A percentile compares a stretch with the other conserved stretches of the same genome.
Evolutionary conservation across 139 green algal species (phyloP).

Genomic region (Ettlia oleoabundans): DNA sequence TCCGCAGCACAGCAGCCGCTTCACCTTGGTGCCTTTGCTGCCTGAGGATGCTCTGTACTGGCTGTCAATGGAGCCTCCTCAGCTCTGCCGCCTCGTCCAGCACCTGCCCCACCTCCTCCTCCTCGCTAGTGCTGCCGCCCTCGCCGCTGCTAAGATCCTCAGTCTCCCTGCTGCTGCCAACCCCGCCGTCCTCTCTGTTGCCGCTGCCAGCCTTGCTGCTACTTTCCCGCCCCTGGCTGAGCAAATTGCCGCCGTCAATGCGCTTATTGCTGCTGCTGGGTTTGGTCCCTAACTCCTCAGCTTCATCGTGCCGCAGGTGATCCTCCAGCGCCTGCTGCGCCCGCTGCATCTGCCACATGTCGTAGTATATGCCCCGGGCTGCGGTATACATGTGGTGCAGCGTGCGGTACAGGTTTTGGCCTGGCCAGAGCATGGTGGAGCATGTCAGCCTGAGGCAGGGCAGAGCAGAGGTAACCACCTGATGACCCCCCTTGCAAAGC

Average conservation of each 20-base stretch:
- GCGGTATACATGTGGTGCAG: too few species aligned
- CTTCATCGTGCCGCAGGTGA: background rate
- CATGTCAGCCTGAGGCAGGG: background rate
- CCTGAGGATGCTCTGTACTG: too few species aligned
- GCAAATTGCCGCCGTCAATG: background rate
- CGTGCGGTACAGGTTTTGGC: too few species aligned
- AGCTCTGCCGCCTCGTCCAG: too few species aligned
- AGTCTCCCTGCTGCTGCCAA: too few species aligned
- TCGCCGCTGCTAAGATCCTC: too few species aligned
- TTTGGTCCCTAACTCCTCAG: background rate
- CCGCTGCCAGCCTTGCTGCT: background rate
- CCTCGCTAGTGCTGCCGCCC: too few species aligned
- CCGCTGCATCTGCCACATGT: slow-evolving; percentile 47
- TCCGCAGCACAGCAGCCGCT: too few species aligned
- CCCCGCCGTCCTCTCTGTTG: too few species aligned
- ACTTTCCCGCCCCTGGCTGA: background rate
- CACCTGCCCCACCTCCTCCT: too few species aligned
- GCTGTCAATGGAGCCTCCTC: too few species aligned
- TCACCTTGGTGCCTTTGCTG: too few species aligned
- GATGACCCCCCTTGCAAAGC: background rate
- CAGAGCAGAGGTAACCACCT: background rate
- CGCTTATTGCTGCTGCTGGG: background rate
- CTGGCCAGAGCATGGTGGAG: background rate
- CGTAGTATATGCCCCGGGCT: slow-evolving; percentile 48
- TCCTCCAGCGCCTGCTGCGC: slow-evolving; percentile 39